Evolutionary conservation across 208 protist genomes (phyloP).

Genomic region (Trichomonas gallinae): DNA sequence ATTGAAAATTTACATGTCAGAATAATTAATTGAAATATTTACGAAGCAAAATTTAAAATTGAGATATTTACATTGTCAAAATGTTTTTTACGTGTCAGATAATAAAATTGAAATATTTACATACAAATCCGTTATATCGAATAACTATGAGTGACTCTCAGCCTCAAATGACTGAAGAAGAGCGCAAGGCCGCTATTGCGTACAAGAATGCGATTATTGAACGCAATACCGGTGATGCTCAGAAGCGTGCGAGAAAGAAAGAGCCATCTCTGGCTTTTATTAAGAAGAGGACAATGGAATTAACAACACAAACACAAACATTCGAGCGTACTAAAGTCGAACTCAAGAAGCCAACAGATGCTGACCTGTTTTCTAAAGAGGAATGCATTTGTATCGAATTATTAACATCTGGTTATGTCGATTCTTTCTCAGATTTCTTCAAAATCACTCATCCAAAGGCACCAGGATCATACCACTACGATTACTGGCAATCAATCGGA

Average conservation of each 20-base stretch:
- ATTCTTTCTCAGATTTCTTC: conserved; percentile 18
- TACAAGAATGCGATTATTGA: background rate
- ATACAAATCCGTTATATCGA: too few relatives aligned
- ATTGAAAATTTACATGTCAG: too few relatives aligned
- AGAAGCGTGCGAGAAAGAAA: conserved; percentile 1
- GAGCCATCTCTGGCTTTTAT: background rate
- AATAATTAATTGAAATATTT: too few relatives aligned
- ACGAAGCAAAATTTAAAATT: too few relatives aligned
- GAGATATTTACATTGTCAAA: too few relatives aligned
- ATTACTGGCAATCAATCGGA: background rate
- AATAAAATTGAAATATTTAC: too few relatives aligned
- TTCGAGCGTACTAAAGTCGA: background rate
- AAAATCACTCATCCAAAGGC: background rate
- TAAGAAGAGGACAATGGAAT: background rate
- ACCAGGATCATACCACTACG: conserved; percentile 16
- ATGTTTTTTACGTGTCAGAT: too few relatives aligned
- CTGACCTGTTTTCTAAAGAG: background rate
- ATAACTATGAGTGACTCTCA: background rate
- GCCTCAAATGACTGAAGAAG: background rate
- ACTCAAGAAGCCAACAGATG: background rate
- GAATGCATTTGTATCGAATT: conserved; percentile 17
- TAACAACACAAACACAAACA: background rate
- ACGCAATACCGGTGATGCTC: background rate
- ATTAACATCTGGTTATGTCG: background rate
- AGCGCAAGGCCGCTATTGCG: background rate